Base-by-base conservation (phyloP, 2,329 filamentous ascomycete genomes). In the Ramichloridium luteum region DNA sequence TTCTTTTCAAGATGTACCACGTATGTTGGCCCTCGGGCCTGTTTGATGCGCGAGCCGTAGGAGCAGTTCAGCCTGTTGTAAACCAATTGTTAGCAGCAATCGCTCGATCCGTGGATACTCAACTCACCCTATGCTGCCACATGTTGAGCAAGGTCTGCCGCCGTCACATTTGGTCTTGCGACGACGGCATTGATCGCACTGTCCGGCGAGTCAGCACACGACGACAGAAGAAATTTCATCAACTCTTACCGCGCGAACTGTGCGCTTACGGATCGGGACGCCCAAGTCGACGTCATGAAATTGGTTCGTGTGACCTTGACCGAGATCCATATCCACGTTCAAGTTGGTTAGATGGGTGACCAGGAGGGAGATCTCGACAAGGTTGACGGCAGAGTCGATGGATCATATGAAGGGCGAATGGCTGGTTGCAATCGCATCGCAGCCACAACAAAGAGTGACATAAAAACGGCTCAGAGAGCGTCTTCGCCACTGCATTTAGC, bases 1-100 rank as follows among this genome's bases (percentile, higher is more conserved):
- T 36, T 39, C 30, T 39, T 38, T 25, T 44, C 41, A 5, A 44
- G 34, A 27, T 42, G 37, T 6, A 37, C 41, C 12, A 44, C 37
- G 20, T 44, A 44, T 11, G 36, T 34, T n/a, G 39, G 39, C 14
- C 41, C 41, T 27, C 39, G 29, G 12, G 41, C 28, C 17, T 44
- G 41, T 34, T 44, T 44, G 9, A 40, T 34, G 17, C 32, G 32
- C 16, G 41, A 35, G 2, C 41, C 41, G 16, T 40, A 44, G 3
- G 41, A 44, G 27, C 41, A 44, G 27, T 39, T 32, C n/a, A 44
- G 26, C 9, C 39, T 43, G 25, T 8, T 8, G 20, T 8, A 4
- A 13, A 15, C 13, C 16, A 10, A 22, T 13, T 6, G 25, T 34
- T 12, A 39, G 32, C 22, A 13, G 13, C 13, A 27, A 4, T 13